Base-by-base conservation (phyloP, 2,329 filamentous ascomycete species). In the Pseudonectria foliicola region DNA sequence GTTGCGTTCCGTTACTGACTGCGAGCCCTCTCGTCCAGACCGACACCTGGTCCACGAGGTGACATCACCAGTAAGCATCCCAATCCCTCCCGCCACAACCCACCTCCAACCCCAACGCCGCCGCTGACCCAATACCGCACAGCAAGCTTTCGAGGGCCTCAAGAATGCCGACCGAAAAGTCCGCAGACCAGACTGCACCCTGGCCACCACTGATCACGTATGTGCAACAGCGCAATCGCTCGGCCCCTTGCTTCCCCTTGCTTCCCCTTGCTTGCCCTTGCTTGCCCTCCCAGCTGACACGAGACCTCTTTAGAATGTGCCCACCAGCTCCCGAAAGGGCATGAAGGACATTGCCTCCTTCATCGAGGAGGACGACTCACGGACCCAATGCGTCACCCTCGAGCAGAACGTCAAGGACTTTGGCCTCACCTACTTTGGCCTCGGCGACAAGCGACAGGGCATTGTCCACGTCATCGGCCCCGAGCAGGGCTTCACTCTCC, bases 391-490 rank as follows among this genome's bases (percentile, higher is more conserved):
- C 64, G 80, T 89, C 55, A 96, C 92, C 27, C 80, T 98, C 44
- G 92, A 98, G 69, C 82, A 95, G 53, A 98, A 98, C 54, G 90
- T 98, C 54, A 92, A 90, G 68, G 85, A 90, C 47, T 96, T 95
- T 59, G 88, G 86, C 55, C 74, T 98, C 56, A 95, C 89, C 61
- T 96, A 95, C 68, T 98, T 98, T 59, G 92, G 92, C 43, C 80
- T 98, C 45, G 85, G 83, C 50, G 90, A 96, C 66, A 93, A 92
- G 74, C 82, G 92, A 47, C 92, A 98, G 67, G 92, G 92, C 48
- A 98, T 98, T 53, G 92, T 96, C 39, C 92, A 98, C 67, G 86
- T 98, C 54, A 96, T 98, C 53, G 92, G 92, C 25, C 92, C 92
- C 27, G 92, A 98, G 71, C 92, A 98, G 65, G 92, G 92, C 49